Conservation (phyloP, 805 yeast genomes). For the Candida palmyrensis region DNA sequence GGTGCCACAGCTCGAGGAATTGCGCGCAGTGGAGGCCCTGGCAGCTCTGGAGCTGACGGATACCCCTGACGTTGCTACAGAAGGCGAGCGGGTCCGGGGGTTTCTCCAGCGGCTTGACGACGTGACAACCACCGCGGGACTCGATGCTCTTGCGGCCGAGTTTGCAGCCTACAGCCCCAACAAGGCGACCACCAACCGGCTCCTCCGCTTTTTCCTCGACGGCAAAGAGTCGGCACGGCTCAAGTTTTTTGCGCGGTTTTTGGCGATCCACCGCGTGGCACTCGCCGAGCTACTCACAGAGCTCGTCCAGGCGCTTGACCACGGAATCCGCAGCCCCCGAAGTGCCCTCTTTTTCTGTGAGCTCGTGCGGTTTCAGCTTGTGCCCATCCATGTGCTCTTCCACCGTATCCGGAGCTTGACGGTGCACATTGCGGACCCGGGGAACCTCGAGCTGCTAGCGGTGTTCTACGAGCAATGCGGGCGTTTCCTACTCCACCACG, state of each 20-base stretch:
- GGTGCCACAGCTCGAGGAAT: conserved; percentile 39
- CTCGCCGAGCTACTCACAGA: conserved; percentile 50
- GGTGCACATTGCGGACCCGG: conserved; percentile 42
- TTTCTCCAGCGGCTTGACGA: conserved; percentile 41
- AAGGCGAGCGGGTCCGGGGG: conserved; percentile 36
- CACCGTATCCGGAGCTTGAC: conserved; percentile 66
- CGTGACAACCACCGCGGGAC: conserved; percentile 40
- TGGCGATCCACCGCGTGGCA: conserved; percentile 50
- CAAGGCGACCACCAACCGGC: conserved; percentile 64
- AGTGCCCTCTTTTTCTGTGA: conserved; percentile 58
- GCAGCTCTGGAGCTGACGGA: conserved; percentile 25
- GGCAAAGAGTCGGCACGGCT: conserved; percentile 41
- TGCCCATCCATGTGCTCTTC: conserved; percentile 67
- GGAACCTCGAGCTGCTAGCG: conserved; percentile 63
- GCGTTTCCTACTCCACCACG: conserved; percentile 50
- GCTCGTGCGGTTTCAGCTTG: conserved; percentile 66
- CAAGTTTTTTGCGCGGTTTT: conserved; percentile 57
- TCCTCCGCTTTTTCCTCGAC: conserved; percentile 52
- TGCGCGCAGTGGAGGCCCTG: too few relatives aligned
- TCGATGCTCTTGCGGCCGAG: conserved; percentile 43
- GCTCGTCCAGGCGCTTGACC: conserved; percentile 50
- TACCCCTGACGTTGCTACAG: conserved; percentile 14
- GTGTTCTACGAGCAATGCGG: conserved; percentile 76
- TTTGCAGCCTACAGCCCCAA: conserved; percentile 52
- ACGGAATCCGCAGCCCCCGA: conserved; percentile 51